Percentiles rank a stretch among this genome's conserved stretches.
These are phyloP conservation scores for Crithidia acanthocephali DNA, from an alignment of 208 protist species.

Conservation along the genomic window DNA sequence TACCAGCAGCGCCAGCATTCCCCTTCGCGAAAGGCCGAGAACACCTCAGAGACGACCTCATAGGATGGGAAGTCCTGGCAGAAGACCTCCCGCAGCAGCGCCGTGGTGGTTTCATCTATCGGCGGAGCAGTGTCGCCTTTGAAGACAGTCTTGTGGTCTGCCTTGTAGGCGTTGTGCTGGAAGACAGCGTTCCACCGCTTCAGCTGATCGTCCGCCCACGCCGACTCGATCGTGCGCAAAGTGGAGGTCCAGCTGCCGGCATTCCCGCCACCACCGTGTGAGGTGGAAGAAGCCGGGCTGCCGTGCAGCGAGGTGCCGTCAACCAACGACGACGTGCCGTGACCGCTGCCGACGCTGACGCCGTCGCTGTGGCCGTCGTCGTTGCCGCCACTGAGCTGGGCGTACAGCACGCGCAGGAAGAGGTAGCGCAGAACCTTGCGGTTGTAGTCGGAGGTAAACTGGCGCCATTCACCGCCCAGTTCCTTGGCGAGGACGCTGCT, in stretches of 20 bases:
- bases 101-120: neutral
- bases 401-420: constrained; percentile 28
- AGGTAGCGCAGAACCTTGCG: constrained; percentile 28
- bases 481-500: constrained; percentile 26
- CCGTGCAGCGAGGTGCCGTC: neutral
- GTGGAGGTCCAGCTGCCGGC: neutral
- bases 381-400: neutral
- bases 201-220: constrained; percentile 27
- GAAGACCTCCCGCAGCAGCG: constrained; percentile 11
- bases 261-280: neutral
- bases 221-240: constrained; percentile 15
- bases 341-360: neutral
- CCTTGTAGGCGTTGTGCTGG: neutral
- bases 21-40: constrained; percentile 11
- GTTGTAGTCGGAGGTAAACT: constrained; percentile 32
- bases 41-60: constrained; percentile 6
- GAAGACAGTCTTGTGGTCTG: neutral
- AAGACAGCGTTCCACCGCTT: constrained; percentile 16
- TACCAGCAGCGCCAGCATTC: constrained; percentile 39
- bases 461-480: constrained; percentile 27
- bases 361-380: neutral
- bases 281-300: neutral
- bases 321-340: too few species aligned
- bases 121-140: neutral
- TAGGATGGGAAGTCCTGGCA: constrained; percentile 25